Evolutionary conservation across 768 basidiomycete species (phyloP), one percentile per base, ranked within the genome.

Genomic region (Leccinum rimulosum): DNA sequence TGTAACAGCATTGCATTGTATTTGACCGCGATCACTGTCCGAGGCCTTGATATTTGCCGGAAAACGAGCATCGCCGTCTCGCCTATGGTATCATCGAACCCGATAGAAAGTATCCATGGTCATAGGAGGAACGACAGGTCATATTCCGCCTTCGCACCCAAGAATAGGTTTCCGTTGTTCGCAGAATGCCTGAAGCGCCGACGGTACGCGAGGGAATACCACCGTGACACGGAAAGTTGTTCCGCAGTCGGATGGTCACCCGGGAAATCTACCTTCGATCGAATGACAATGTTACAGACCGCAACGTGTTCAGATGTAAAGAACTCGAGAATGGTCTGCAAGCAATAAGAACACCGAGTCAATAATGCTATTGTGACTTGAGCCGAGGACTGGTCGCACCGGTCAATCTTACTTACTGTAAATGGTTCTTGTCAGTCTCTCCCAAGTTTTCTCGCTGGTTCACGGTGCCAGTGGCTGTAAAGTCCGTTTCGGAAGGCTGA

Each of bases 201-300:
- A 19, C 5, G 43, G 19, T 11, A 10, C 10, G 19, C 27, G 45
- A 35, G 35, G 35, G 6, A 48, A 56, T 27, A 25, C 15, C 19
- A 35, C 33, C 5, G 33, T 33, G 33, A 33, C n/a, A 50, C 17
- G 57, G 58, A 45, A 50, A 57, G 31, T 4, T 25, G 58, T 60
- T 51, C 58, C 58, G 50, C 31, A 5, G 45, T 52, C 19, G 49
- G 28, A 50, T 28, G 49, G 49, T 50, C 17, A 50, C 27, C 27
- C 25, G 27, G 17, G 2, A 51, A 19, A 33, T 11, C 28, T 33
- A 4, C 49, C 10, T 6, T 50, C 28, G 48, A 49, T 49, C 27
- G 49, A 30, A 28, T 48, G 47, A 48, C 47, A 48, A 48, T 27
- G 47, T 48, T 6, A 48, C 19, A n/a, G 11, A 45, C 14, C 19